Conservation (phyloP, 2,329 filamentous ascomycete genomes). For the Neoscytalidium dimidiatum region DNA sequence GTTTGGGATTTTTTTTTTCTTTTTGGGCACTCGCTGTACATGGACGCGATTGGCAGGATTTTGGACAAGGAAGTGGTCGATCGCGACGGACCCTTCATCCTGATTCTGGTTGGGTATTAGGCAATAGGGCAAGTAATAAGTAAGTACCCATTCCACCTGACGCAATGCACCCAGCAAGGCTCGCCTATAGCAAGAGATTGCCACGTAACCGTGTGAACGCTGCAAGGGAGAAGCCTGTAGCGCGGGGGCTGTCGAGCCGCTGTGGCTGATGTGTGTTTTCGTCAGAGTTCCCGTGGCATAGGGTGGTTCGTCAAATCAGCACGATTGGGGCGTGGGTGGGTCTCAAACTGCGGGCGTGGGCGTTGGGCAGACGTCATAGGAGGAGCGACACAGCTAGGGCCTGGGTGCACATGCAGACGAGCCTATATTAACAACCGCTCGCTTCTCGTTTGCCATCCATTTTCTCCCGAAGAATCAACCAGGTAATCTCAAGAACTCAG, state of each 20-base stretch:
- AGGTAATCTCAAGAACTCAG: background rate
- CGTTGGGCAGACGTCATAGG: slow-evolving; percentile 17
- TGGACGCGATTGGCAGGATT: too few relatives aligned
- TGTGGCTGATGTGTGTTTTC: slow-evolving; percentile 7
- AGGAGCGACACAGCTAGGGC: background rate
- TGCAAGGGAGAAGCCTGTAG: slow-evolving; percentile 7
- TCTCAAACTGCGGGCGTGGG: slow-evolving; percentile 24
- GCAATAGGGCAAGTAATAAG: background rate
- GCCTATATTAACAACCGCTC: background rate
- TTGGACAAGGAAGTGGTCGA: too few relatives aligned
- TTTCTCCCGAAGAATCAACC: background rate
- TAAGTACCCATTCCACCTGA: background rate
- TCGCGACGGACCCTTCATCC: background rate
- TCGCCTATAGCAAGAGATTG: background rate
- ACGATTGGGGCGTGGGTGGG: slow-evolving; percentile 32
- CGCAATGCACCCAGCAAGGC: background rate
- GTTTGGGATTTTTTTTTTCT: too few relatives aligned
- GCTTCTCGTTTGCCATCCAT: background rate
- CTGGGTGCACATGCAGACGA: background rate
- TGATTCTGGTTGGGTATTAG: background rate
- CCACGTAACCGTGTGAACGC: background rate
- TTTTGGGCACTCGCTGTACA: too few relatives aligned
- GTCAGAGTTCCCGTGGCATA: background rate
- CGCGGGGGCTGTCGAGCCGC: background rate
- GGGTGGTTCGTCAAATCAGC: slow-evolving; percentile 23